Evolutionary conservation across 2,329 filamentous ascomycete genomes (phyloP), one percentile per base, ranked within the genome.

Genomic region (Ceratocystis lukuohia): DNA sequence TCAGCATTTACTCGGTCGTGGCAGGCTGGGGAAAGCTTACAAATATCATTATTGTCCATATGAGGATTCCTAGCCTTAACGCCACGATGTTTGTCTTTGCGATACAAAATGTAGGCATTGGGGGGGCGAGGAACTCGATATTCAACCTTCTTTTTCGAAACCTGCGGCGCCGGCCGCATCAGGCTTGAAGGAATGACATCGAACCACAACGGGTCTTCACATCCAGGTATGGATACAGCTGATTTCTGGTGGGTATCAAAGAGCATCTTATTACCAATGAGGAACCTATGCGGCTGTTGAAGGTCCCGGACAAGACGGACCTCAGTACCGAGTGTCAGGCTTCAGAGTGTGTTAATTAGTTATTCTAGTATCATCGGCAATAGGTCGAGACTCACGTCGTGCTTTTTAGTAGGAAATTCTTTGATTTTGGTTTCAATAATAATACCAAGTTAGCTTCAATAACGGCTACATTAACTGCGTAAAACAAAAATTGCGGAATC

Each of bases 31-130:
- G 33, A 30, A 8, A 6, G 41, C 65, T 66, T 50, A 66, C 65
- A 66, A 20, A 66, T 64, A 33, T 66, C 65, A 59, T 66, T 66
- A 17, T 66, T 66, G 10, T 30, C 48, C 15, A 66, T 66, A 20
- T 25, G 20, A 0, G 65, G 65, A 46, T 46, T 46, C 15, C 33
- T 22, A 12, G 10, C 8, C 12, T 57, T 66, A 20, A 64, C 37
- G 3, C 6, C 28, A 44, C 62, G 65, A 46, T 66, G 65, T 57
- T 46, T 63, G 7, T 66, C 65, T 59, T 66, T 63, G 3, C 65
- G 59, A 44, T 66, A 66, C 59, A 66, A 25, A 15, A 66, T 66
- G 33, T 66, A 66, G 1, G 65, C 65, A 45, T 66, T 66, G 5
- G 65, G 65, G 10, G 65, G 65, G 8, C 65, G 65, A 30, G 65